Base-by-base conservation (phyloP, 805 yeast genomes). In the Wickerhamiella brachini region DNA sequence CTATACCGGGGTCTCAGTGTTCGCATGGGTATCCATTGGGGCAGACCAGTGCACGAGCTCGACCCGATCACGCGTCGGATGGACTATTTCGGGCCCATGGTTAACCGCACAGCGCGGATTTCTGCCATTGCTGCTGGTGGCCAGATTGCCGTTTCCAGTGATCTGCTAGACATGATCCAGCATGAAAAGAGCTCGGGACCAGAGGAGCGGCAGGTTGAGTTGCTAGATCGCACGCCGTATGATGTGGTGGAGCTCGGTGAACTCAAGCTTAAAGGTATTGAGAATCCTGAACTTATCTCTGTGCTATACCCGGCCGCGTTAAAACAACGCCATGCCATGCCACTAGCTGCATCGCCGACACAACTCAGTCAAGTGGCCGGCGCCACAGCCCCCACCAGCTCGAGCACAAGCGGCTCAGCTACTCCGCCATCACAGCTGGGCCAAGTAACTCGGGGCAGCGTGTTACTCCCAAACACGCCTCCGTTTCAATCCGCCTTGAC, bases 61-160 rank as follows among this genome's bases (percentile, higher is more conserved):
- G 99, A 93, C 70, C 83, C 90, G 53, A 89, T 89, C 50, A 93
- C 98, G 0, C 79, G 88, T 58, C 80, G 99, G 71, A 93, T 93
- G 98, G 99, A 93, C 68, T 93, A 93, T 67, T 84, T 93, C 60
- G 99, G 99, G 0, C 98, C 99, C 0, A 89, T 93, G 88, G 99
- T 93, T 31, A 93, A 93, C 62, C 75, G 95, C 49, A 86, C 99
- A 0, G 82, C 97, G 1, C 76, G 99, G 60, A 90, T 93, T 23
- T 82, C 89, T 62, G 85, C 95, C 7, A 84, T 86, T 48, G 99
- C 98, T 0, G 95, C 87, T 66, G 99, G 99, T 53, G 99, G 99
- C n/a, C 96, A 90, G 66, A 85, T 90, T 26, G 80, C 95, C 0
- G 75, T 89, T 51, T 83, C 95, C 60, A 74, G 80, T 7, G 97